Percentiles rank a stretch among this genome's conserved stretches.
Conservation (phyloP, 495 filamentous ascomycete species). For the Aspergillus saccharolyticus region DNA sequence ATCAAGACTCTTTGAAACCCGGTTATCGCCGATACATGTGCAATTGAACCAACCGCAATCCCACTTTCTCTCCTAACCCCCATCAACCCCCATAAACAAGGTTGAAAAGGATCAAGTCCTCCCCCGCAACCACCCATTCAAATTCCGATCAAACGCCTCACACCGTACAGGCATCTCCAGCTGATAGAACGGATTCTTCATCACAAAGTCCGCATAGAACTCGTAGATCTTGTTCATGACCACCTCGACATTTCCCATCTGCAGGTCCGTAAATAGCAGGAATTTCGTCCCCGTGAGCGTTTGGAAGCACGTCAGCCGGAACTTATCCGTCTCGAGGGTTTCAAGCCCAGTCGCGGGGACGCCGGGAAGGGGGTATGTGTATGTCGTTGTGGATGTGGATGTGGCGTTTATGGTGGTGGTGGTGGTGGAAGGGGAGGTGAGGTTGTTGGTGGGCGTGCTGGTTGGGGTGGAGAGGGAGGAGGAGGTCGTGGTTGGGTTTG, state of each 20-base stretch:
- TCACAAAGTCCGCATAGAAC: slow-evolving; percentile 92
- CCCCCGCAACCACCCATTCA: slow-evolving; percentile 49
- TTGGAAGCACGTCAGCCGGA: slow-evolving; percentile 91
- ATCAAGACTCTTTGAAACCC: too few relatives aligned
- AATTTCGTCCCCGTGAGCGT: slow-evolving; percentile 94
- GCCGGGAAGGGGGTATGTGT: slow-evolving; percentile 49
- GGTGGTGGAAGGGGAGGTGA: slow-evolving; percentile 18
- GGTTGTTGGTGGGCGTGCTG: slow-evolving; percentile 23
- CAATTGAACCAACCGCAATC: too few relatives aligned
- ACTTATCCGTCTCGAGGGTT: slow-evolving; percentile 83
- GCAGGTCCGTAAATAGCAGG: slow-evolving; percentile 87
- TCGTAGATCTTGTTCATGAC: slow-evolving; percentile 85
- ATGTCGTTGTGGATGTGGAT: slow-evolving; percentile 24
- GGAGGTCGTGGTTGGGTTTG: slow-evolving; percentile 17
- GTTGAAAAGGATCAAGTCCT: slow-evolving; percentile 22
- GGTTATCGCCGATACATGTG: too few relatives aligned
- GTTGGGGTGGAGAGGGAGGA: slow-evolving; percentile 19
- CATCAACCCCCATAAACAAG: not conserved
- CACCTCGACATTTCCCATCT: slow-evolving; percentile 79
- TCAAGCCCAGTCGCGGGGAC: slow-evolving; percentile 65
- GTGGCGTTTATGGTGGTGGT: slow-evolving; percentile 22
- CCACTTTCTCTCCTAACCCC: too few relatives aligned
- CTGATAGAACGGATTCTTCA: slow-evolving; percentile 99
- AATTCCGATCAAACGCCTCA: slow-evolving; percentile 85
- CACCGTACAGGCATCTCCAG: slow-evolving; percentile 95